Evolutionary conservation across 345 rosid species (phyloP).

Genomic region (Xanthoceras sorbifolium): DNA sequence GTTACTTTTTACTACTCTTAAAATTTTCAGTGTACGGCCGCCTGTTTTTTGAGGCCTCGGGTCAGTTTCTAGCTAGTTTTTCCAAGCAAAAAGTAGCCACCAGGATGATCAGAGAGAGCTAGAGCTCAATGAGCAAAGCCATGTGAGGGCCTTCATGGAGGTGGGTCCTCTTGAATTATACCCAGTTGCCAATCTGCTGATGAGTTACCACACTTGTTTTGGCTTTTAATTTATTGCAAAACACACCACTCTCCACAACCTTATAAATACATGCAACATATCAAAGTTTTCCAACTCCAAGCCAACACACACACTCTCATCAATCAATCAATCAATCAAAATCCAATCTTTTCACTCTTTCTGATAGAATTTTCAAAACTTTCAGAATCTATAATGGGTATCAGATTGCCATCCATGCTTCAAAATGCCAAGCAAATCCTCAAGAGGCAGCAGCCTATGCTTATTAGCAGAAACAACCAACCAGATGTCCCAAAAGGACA

Average conservation of each 20-base stretch:
- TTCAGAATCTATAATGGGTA: constrained; percentile 26
- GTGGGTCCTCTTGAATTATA: background rate
- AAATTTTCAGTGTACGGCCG: constrained; percentile 14
- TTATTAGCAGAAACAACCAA: background rate
- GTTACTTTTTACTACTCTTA: background rate
- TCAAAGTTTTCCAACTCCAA: background rate
- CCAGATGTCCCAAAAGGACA: constrained; percentile 46
- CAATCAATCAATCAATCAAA: background rate
- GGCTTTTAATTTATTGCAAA: too few relatives aligned
- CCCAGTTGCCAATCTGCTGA: background rate
- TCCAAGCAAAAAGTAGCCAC: background rate
- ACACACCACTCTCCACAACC: background rate
- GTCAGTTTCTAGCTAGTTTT: background rate
- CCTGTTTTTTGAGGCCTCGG: background rate
- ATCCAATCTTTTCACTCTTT: too few relatives aligned
- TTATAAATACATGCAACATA: constrained; percentile 27
- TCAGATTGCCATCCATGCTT: constrained; percentile 33
- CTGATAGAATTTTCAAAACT: background rate
- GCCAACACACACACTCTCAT: background rate
- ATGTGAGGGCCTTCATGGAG: constrained; percentile 17
- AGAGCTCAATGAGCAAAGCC: constrained; percentile 17
- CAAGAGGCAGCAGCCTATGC: constrained; percentile 11
- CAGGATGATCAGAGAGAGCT: too few relatives aligned
- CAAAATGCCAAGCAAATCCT: constrained; percentile 29
- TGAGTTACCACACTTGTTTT: background rate